These are phyloP conservation scores for Galerina marginata DNA, from an alignment of 768 basidiomycete species.

Conservation along the genomic window DNA sequence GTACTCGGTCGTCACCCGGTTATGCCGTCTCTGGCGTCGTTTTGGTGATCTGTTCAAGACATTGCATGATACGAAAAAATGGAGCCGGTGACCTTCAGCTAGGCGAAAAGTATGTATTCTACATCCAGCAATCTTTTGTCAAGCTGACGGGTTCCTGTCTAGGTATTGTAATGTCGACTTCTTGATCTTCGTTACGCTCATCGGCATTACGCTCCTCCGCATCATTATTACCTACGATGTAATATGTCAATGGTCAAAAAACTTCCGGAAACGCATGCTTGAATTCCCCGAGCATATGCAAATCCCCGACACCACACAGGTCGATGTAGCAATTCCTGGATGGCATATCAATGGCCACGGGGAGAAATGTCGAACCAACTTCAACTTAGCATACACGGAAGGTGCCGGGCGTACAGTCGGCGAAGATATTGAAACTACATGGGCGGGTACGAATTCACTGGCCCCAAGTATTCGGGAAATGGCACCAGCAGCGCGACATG, in stretches of 20 bases:
- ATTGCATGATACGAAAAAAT: conserved; percentile 19
- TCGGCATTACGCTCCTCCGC: background rate
- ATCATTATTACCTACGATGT: conserved; percentile 22
- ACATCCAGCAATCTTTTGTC: background rate
- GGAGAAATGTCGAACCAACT: conserved; percentile 30
- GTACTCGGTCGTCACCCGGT: conserved; percentile 11
- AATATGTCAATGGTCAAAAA: conserved; percentile 17
- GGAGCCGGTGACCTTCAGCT: conserved; percentile 29
- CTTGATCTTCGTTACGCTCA: conserved; percentile 10
- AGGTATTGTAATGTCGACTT: conserved; percentile 24
- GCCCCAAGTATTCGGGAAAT: conserved; percentile 41
- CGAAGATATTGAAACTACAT: conserved; percentile 41
- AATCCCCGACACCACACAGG: background rate
- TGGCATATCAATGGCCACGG: conserved; percentile 44
- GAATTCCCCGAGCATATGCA: conserved; percentile 12
- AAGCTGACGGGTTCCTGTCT: background rate
- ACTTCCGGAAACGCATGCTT: conserved; percentile 1
- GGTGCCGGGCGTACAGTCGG: conserved; percentile 33
- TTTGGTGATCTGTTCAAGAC: conserved; percentile 19
- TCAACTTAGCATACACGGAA: conserved; percentile 33
- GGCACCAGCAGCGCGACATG: conserved; percentile 35
- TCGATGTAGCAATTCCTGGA: conserved; percentile 35
- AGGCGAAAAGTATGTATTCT: conserved; percentile 21
- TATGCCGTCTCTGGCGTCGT: conserved; percentile 14
- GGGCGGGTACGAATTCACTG: conserved; percentile 38